These are phyloP conservation scores for Pestalotiopsis sp. DNA, from an alignment of 2,329 filamentous ascomycete species.

Conservation along the genomic window DNA sequence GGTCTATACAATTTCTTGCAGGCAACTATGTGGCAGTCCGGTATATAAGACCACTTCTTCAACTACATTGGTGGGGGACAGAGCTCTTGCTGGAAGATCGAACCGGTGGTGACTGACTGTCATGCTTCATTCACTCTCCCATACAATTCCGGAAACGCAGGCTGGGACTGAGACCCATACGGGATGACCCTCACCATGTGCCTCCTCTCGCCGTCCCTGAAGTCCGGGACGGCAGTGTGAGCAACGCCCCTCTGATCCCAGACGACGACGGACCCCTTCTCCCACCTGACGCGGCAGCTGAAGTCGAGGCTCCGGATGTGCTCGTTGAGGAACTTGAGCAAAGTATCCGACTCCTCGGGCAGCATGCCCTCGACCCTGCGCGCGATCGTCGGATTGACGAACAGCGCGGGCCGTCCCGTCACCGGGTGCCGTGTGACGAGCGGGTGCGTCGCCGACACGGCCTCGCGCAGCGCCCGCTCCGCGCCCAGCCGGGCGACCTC, in stretches of 20 bases:
- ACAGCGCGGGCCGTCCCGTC: constrained; percentile 27
- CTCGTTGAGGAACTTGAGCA: constrained; percentile 29
- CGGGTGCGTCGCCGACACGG: constrained; percentile 30
- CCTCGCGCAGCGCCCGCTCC: constrained; percentile 30
- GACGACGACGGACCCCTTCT: constrained; percentile 31
- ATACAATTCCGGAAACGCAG: constrained; percentile 7
- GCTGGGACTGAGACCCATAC: constrained; percentile 27
- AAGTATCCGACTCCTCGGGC: constrained; percentile 30
- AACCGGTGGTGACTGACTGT: no score
- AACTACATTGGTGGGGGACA: no score
- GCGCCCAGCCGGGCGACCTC: constrained; percentile 29
- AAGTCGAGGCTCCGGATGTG: constrained; percentile 34
- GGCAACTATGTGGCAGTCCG: no score
- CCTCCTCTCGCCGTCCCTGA: constrained; percentile 29
- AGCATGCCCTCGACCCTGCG: constrained; percentile 29
- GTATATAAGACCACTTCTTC: no score
- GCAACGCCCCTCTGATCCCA: constrained; percentile 31
- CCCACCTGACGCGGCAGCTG: constrained; percentile 30
- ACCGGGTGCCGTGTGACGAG: constrained; percentile 32
- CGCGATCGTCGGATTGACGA: constrained; percentile 34
- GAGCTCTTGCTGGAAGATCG: no score
- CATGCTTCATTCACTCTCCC: neutral
- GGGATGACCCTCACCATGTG: constrained; percentile 34
- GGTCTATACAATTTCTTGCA: no score
- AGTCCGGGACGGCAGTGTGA: constrained; percentile 33